Evolutionary conservation across 2,329 filamentous ascomycete species (phyloP).

Genomic region (Chaetomium sp.): DNA sequence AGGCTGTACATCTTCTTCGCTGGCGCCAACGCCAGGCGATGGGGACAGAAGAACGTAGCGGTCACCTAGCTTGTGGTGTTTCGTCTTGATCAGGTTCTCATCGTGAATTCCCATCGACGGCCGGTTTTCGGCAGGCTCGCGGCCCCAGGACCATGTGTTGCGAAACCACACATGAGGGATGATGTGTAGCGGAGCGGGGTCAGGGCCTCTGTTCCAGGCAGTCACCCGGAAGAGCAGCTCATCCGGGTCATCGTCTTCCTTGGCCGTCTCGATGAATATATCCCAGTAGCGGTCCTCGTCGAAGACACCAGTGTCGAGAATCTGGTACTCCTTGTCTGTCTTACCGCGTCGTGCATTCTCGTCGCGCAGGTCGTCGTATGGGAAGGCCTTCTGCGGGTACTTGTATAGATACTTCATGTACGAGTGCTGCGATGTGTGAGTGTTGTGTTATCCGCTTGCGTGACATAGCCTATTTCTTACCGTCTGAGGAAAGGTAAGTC

Average conservation of each 20-base stretch:
- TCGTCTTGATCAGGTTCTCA: constrained; percentile 66
- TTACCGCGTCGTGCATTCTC: constrained; percentile 75
- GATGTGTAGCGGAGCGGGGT: constrained; percentile 86
- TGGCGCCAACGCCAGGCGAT: constrained; percentile 75
- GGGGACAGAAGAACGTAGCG: constrained; percentile 81
- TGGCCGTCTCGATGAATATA: constrained; percentile 93
- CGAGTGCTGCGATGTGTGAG: constrained; percentile 58
- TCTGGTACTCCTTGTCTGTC: constrained; percentile 81
- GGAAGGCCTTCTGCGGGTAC: constrained; percentile 86
- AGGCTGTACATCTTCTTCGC: constrained; percentile 77
- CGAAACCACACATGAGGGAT: constrained; percentile 94
- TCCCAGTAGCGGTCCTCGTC: constrained; percentile 92
- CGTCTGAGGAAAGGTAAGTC: constrained; percentile 34
- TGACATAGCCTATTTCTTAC: constrained; percentile 29
- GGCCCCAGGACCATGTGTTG: constrained; percentile 95
- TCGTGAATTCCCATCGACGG: constrained; percentile 65
- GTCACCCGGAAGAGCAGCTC: constrained; percentile 91
- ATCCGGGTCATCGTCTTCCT: constrained; percentile 85
- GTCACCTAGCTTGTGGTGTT: constrained; percentile 73
- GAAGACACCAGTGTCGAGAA: constrained; percentile 83
- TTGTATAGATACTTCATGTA: constrained; percentile 99
- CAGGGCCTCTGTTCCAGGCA: constrained; percentile 89
- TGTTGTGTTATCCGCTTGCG: constrained; percentile 12
- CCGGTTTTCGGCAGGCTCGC: constrained; percentile 68
- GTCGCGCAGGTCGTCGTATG: constrained; percentile 79